Base-by-base conservation (phyloP, 2,329 filamentous ascomycete genomes). In the Alternaria viburni region DNA sequence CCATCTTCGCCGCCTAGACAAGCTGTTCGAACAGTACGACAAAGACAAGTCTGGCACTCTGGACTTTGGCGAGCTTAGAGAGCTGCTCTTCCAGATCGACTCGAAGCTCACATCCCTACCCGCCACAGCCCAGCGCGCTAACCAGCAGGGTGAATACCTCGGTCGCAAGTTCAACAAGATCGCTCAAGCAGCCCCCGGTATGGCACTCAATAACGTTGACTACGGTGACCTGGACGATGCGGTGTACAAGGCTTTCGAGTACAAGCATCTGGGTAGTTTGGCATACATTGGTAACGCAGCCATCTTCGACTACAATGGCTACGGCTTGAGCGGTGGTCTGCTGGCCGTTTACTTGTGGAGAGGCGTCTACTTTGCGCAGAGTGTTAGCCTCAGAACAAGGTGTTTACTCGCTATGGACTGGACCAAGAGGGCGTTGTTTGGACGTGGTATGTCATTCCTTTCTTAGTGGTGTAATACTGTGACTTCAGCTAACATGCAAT, bases 231-330 rank as follows among this genome's bases (percentile, higher is more conserved):
- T 98, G 6, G 96, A 99, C 74, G 92, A 95, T 49, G 91, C 93
- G 2, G 89, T 96, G 12, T 98, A 97, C 84, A 95, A 92, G 80
- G 92, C 96, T 0, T 99, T 99, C 76, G 91, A 96, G 79, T 99
- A 99, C 81, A 90, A 86, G 74, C 95, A 99, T 77, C 86, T 99
- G 21, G 96, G 96, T 21, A 96, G 89, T 70, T 82, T 99, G 72
- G 96, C 96, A 6, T 99, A 99, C 75, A 90, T 99, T 69, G 96
- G 96, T 47, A 99, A 99, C 79, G 94, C 93, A 8, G 96, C 96
- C 5, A 90, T 99, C 44, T 99, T 99, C 74, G 96, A 99, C 77
- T 88, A 96, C 57, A 88, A 90, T 46, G 94, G 93, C 0, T 87
- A 91, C 84, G 94, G 86, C 71, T 82, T 96, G 61, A 89, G 89